A percentile compares a stretch with the other conserved stretches of the same genome.
These are phyloP conservation scores for Pythium rishiriense DNA, from an alignment of 352 stramenopile genomes.

Conservation along the genomic window DNA sequence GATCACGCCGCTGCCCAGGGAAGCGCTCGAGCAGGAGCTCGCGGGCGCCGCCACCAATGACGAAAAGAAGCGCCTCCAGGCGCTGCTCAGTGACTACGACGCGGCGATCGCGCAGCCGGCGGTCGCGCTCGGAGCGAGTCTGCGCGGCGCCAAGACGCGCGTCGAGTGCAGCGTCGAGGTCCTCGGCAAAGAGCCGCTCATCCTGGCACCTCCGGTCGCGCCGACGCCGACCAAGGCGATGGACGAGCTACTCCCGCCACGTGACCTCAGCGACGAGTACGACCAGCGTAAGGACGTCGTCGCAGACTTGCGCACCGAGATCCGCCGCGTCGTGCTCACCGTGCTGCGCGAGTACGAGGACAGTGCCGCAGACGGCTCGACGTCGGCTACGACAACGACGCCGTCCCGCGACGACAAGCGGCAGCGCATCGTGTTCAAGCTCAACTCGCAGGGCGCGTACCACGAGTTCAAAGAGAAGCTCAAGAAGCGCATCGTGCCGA, in stretches of 20 bases:
- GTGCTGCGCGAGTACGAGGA: conserved; percentile 70
- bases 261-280: conserved; percentile 46
- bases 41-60: conserved; percentile 48
- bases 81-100: conserved; percentile 67
- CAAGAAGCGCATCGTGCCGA: conserved; percentile 74
- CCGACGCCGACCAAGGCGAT: conserved; percentile 36
- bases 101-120: conserved; percentile 30
- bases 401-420: conserved; percentile 59
- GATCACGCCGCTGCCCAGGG: conserved; percentile 37
- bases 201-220: conserved; percentile 37
- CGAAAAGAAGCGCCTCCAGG: conserved; percentile 77
- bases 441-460: conserved; percentile 79
- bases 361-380: neutral
- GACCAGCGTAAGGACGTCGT: conserved; percentile 46
- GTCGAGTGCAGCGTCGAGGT: conserved; percentile 38
- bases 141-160: conserved; percentile 30
- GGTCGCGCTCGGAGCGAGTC: conserved; percentile 27
- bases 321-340: conserved; percentile 52
- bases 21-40: conserved; percentile 62
- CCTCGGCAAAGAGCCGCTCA: conserved; percentile 33
- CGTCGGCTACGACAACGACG: neutral
- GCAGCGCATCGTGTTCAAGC: conserved; percentile 70
- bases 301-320: conserved; percentile 51
- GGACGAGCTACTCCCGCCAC: conserved; percentile 50
- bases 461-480: conserved; percentile 83